phyloP scores from a whole-genome alignment of 2,329 filamentous ascomycete genomes.

The Alternaria incomplexa region DNA sequence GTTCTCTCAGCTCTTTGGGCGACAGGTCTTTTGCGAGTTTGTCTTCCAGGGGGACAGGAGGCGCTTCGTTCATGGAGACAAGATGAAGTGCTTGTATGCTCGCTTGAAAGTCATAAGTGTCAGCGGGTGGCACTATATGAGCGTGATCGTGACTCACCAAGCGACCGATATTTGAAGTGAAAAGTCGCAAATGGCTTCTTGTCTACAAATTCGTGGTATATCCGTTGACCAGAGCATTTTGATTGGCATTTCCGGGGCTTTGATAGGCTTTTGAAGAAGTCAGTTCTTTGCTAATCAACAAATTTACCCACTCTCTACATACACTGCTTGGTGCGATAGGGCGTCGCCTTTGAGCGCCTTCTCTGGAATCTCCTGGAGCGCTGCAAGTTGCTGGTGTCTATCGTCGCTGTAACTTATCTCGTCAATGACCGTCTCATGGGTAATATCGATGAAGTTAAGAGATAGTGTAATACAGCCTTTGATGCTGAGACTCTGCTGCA shows the following conservation, averaged over 20 bases:
- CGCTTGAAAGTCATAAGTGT: background rate
- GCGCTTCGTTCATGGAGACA: background rate
- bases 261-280: background rate
- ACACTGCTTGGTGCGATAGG: constrained; percentile 15
- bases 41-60: background rate
- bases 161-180: constrained; percentile 15
- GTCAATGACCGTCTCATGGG: background rate
- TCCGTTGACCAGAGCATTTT: too few relatives aligned
- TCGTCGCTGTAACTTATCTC: background rate
- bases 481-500: background rate
- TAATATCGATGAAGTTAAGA: background rate
- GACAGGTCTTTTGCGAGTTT: background rate
- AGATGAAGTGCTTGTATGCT: constrained; percentile 2
- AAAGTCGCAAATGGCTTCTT: constrained; percentile 6
- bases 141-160: background rate
- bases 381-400: background rate
- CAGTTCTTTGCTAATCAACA: background rate
- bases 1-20: background rate
- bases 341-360: constrained; percentile 17
- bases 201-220: too few relatives aligned
- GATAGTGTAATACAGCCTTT: background rate
- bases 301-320: background rate
- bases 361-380: constrained; percentile 4
- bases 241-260: background rate
- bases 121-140: background rate